phyloP scores from a whole-genome alignment of 2,329 filamentous ascomycete genomes.

The Paracorniculantispora psalliotae region DNA sequence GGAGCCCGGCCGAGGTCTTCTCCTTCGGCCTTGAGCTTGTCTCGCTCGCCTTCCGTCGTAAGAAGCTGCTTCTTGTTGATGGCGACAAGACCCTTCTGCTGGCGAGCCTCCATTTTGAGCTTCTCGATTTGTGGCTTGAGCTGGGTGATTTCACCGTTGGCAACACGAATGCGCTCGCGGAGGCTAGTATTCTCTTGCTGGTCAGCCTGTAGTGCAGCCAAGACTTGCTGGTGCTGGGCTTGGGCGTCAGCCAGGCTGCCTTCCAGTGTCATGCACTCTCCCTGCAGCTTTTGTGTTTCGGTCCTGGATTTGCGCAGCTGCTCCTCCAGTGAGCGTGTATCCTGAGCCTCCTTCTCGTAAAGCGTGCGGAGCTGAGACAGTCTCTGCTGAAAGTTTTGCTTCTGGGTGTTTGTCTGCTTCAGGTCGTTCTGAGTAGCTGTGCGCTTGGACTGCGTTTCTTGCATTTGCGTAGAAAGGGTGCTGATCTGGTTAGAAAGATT shows the following conservation, averaged over 20 bases:
- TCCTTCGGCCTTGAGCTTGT: slow-evolving; percentile 78
- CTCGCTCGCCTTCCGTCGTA: slow-evolving; percentile 82
- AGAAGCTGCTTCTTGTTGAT: slow-evolving; percentile 98
- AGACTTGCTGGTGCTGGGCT: slow-evolving; percentile 72
- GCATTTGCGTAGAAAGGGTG: slow-evolving; percentile 87
- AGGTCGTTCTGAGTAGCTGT: slow-evolving; percentile 75
- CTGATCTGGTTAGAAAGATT: slow-evolving; percentile 96
- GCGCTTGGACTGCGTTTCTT: slow-evolving; percentile 82
- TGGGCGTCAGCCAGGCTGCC: slow-evolving; percentile 76
- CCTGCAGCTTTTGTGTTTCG: slow-evolving; percentile 78
- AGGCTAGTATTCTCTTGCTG: slow-evolving; percentile 81
- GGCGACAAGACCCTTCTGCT: slow-evolving; percentile 92
- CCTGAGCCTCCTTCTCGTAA: slow-evolving; percentile 90
- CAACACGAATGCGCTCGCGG: slow-evolving; percentile 79
- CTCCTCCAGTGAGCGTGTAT: slow-evolving; percentile 79
- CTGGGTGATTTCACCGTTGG: slow-evolving; percentile 77
- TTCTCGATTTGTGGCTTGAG: slow-evolving; percentile 91
- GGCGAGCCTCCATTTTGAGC: slow-evolving; percentile 82
- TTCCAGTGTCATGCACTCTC: slow-evolving; percentile 79
- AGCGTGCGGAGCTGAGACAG: slow-evolving; percentile 78
- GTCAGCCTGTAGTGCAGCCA: slow-evolving; percentile 72
- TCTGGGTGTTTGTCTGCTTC: slow-evolving; percentile 75
- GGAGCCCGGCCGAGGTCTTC: slow-evolving; percentile 61
- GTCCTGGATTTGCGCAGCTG: slow-evolving; percentile 69
- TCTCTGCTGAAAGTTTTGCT: slow-evolving; percentile 86